Percentiles rank a stretch among this genome's conserved stretches.
These are phyloP conservation scores for Yamadazyma akitaensis DNA, from an alignment of 805 yeast species.

Conservation along the genomic window DNA sequence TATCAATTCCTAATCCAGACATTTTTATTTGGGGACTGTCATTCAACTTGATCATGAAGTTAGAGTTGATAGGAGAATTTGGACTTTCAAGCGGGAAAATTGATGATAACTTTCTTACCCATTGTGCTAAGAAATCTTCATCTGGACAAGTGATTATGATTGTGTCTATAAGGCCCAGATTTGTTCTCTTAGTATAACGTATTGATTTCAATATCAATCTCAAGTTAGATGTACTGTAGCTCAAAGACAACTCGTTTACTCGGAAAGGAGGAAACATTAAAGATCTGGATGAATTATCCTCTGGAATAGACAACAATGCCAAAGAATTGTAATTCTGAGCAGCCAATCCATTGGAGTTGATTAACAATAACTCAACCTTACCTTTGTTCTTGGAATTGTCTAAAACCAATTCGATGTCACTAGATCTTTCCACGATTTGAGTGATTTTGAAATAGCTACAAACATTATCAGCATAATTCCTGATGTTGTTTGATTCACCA, in stretches of 20 bases:
- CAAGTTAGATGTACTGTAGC: conserved; percentile 13
- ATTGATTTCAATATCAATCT: conserved; percentile 16
- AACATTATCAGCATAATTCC: conserved; percentile 19
- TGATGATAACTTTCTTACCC: conserved; percentile 29
- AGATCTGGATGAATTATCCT: conserved; percentile 22
- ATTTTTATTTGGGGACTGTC: conserved; percentile 15
- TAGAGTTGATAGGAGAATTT: conserved; percentile 20
- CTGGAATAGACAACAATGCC: conserved; percentile 30
- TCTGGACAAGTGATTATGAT: conserved; percentile 16
- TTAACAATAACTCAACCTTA: conserved; percentile 31
- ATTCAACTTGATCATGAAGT: conserved; percentile 19
- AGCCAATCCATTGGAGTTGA: conserved; percentile 25
- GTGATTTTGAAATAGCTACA: conserved; percentile 34
- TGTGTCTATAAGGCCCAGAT: conserved; percentile 11
- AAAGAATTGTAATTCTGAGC: conserved; percentile 29
- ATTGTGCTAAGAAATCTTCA: conserved; percentile 18
- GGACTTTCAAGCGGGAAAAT: conserved; percentile 33
- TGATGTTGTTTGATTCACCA: conserved; percentile 14
- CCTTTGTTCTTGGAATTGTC: conserved; percentile 13
- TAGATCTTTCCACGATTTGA: conserved; percentile 36
- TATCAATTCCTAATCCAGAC: conserved; percentile 35
- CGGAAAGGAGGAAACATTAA: conserved; percentile 43
- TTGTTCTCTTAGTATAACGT: conserved; percentile 16
- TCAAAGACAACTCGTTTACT: conserved; percentile 14
- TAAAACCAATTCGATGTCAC: conserved; percentile 18